Percentiles rank a stretch among this genome's conserved stretches.
Evolutionary conservation across 108 stramenopile genomes (phyloP).

Genomic region (Nitzschia sp.): DNA sequence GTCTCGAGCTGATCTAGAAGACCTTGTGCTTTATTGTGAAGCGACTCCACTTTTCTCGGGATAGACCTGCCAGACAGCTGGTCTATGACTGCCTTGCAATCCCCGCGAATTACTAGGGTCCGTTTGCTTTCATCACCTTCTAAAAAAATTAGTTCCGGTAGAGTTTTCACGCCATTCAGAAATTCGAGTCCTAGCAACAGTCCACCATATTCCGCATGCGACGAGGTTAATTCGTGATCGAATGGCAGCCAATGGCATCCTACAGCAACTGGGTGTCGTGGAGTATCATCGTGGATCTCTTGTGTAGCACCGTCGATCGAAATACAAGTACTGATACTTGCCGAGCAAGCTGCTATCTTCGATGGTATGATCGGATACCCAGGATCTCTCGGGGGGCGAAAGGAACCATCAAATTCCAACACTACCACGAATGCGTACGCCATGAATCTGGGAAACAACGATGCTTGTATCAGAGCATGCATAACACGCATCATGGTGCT

Average conservation of each 20-base stretch:
- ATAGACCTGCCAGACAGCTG: slow-evolving; percentile 51
- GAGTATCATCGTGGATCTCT: not conserved
- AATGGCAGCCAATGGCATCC: slow-evolving; percentile 42
- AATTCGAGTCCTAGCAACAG: slow-evolving; percentile 60
- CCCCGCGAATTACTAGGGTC: slow-evolving; percentile 52
- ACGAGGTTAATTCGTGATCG: slow-evolving; percentile 52
- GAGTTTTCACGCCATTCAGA: slow-evolving; percentile 3
- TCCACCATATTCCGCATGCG: slow-evolving; percentile 66
- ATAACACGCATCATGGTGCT: too few species aligned
- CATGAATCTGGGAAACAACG: too few species aligned
- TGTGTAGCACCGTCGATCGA: not conserved
- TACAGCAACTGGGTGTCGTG: slow-evolving; percentile 22
- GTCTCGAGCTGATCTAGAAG: slow-evolving; percentile 9
- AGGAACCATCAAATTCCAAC: slow-evolving; percentile 65
- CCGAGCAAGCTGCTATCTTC: slow-evolving; percentile 20
- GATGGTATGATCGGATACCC: slow-evolving; percentile 36
- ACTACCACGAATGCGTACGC: slow-evolving; percentile 2
- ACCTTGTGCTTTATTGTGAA: slow-evolving; percentile 29
- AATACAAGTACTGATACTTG: slow-evolving; percentile 11
- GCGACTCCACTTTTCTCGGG: slow-evolving; percentile 56
- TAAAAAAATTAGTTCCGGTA: not conserved
- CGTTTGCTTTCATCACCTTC: not conserved
- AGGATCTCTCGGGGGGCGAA: slow-evolving; percentile 62
- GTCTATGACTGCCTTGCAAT: slow-evolving; percentile 77
- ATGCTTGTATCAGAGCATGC: too few species aligned